Percentiles rank a stretch among this genome's conserved stretches.
phyloP scores from a whole-genome alignment of 2,329 filamentous ascomycete genomes.

The Dothiorella sarmentorum region DNA sequence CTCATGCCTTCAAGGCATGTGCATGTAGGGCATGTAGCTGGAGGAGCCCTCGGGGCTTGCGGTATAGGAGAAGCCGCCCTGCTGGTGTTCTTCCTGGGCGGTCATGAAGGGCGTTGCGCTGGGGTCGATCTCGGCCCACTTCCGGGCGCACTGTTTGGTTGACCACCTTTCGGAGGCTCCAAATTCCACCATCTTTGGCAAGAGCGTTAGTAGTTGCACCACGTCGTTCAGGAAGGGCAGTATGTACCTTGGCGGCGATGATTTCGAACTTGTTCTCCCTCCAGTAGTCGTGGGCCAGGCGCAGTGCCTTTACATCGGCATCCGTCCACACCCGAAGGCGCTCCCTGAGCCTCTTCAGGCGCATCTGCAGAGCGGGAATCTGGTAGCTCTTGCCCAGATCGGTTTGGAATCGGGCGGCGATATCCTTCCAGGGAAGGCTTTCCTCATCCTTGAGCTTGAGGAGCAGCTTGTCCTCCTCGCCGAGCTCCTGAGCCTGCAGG shows the following conservation, averaged over 20 bases:
- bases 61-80: slow-evolving; percentile 23
- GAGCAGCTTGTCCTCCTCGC: slow-evolving; percentile 50
- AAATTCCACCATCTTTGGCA: slow-evolving; percentile 49
- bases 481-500: slow-evolving; percentile 40
- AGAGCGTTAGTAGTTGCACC: background rate
- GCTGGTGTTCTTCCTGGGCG: slow-evolving; percentile 29
- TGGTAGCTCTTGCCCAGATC: slow-evolving; percentile 49
- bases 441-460: slow-evolving; percentile 52
- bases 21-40: slow-evolving; percentile 32
- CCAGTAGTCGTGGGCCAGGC: slow-evolving; percentile 52
- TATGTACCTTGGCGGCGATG: slow-evolving; percentile 47
- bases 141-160: slow-evolving; percentile 47
- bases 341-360: slow-evolving; percentile 50
- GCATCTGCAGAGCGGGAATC: slow-evolving; percentile 54
- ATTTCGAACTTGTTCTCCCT: slow-evolving; percentile 53
- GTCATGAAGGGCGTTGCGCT: slow-evolving; percentile 33
- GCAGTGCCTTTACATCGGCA: slow-evolving; percentile 48
- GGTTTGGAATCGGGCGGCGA: slow-evolving; percentile 48
- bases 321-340: slow-evolving; percentile 52
- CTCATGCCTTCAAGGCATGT: slow-evolving; percentile 24
- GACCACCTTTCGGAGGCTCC: slow-evolving; percentile 51
- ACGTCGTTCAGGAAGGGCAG: background rate
- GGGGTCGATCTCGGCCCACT: slow-evolving; percentile 48
- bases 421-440: slow-evolving; percentile 54
- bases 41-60: slow-evolving; percentile 36